These are phyloP conservation scores for Hansenula sp. DNA, from an alignment of 1,139 yeast species.

Conservation along the genomic window DNA sequence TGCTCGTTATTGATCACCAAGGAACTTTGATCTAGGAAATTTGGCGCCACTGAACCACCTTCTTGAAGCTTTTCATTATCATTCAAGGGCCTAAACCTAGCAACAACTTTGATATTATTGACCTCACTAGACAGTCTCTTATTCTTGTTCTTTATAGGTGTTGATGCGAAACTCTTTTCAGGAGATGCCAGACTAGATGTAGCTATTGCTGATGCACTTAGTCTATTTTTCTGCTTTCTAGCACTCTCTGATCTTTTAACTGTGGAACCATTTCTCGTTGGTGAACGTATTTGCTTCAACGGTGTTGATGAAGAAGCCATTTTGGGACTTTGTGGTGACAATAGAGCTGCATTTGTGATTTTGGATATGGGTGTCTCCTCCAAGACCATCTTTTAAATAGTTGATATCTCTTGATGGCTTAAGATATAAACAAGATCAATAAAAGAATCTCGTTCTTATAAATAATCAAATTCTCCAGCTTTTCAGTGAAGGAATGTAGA, in stretches of 20 bases:
- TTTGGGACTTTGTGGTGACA: constrained; percentile 1
- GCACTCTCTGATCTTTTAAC: neutral
- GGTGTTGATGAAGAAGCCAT: neutral
- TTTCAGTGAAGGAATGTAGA: too few relatives aligned
- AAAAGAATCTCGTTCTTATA: too few relatives aligned
- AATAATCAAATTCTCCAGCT: too few relatives aligned
- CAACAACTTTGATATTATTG: constrained; percentile 55
- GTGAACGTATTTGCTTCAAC: neutral
- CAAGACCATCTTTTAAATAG: neutral
- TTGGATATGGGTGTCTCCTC: neutral
- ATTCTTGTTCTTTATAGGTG: constrained; percentile 1
- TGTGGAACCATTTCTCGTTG: neutral
- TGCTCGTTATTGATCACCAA: constrained; percentile 23
- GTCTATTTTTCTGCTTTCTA: neutral
- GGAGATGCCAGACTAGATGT: neutral
- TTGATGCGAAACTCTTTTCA: neutral
- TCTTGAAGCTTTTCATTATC: constrained; percentile 27
- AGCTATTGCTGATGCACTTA: neutral
- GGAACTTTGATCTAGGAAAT: constrained; percentile 29
- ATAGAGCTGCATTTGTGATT: neutral
- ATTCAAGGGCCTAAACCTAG: constrained; percentile 57
- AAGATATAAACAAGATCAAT: too few relatives aligned
- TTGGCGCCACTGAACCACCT: constrained; percentile 21
- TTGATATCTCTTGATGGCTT: neutral
- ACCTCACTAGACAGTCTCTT: constrained; percentile 3